These are phyloP conservation scores for Leccinum cinnamomeum DNA, from an alignment of 1,284 basidiomycete species.

Conservation along the genomic window DNA sequence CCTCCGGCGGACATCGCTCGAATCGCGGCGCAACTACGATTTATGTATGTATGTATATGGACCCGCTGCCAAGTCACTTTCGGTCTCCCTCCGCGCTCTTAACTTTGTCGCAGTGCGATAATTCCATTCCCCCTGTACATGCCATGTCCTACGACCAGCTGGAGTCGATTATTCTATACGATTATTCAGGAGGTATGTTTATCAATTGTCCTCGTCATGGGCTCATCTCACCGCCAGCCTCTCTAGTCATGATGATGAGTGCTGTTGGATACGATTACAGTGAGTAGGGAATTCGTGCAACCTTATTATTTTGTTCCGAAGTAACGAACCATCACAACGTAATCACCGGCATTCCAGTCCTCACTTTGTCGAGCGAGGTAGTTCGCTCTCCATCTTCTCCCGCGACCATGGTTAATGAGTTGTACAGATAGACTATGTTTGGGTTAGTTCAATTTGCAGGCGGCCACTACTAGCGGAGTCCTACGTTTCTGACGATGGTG, in stretches of 20 bases:
- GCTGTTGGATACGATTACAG: slow-evolving; percentile 5
- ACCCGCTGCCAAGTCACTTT: background rate
- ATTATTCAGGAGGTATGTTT: background rate
- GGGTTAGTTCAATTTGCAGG: slow-evolving; percentile 7
- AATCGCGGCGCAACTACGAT: background rate
- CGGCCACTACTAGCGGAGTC: background rate
- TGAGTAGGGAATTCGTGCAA: background rate
- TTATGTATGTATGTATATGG: background rate
- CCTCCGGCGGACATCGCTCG: background rate
- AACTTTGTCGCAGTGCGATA: background rate
- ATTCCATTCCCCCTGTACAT: background rate
- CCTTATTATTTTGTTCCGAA: background rate
- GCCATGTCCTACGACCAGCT: background rate
- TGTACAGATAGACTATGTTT: slow-evolving; percentile 5
- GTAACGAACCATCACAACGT: background rate
- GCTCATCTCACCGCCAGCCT: background rate
- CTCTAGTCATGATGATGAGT: background rate
- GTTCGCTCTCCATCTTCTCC: too few species aligned
- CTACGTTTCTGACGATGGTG: background rate
- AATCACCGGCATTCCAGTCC: background rate
- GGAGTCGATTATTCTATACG: background rate
- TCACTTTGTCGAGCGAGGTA: slow-evolving; percentile 9
- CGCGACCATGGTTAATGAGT: background rate
- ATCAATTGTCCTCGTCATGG: background rate
- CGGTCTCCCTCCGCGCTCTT: background rate